These are phyloP conservation scores for Chaetomium fimeti DNA, from an alignment of 495 filamentous ascomycete species.

Conservation along the genomic window DNA sequence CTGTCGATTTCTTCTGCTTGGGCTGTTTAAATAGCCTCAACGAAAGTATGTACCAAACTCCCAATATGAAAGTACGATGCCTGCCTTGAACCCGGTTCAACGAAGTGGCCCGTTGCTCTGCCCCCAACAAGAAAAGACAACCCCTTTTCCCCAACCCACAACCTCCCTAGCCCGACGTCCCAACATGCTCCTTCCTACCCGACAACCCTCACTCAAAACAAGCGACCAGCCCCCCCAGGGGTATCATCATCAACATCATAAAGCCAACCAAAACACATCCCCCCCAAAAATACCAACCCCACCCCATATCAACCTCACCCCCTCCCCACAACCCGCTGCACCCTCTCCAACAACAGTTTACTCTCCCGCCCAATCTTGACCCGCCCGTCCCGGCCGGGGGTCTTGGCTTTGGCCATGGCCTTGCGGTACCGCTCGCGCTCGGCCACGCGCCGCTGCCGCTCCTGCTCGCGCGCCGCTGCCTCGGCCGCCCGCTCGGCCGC, in stretches of 20 bases:
- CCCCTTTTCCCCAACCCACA: too few relatives aligned
- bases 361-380: constrained; percentile 83
- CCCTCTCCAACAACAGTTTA: constrained; percentile 73
- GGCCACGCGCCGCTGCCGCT: constrained; percentile 55
- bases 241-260: too few relatives aligned
- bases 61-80: too few relatives aligned
- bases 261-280: neutral
- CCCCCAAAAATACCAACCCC: neutral
- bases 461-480: constrained; percentile 53
- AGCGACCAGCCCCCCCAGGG: too few relatives aligned
- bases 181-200: too few relatives aligned
- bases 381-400: constrained; percentile 73
- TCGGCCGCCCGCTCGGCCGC: constrained; percentile 60
- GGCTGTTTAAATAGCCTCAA: neutral
- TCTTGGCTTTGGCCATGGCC: constrained; percentile 73
- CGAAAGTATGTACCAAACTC: too few relatives aligned
- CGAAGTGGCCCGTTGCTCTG: too few relatives aligned
- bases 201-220: too few relatives aligned
- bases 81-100: too few relatives aligned
- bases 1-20: neutral
- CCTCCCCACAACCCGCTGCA: constrained; percentile 65
- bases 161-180: too few relatives aligned
- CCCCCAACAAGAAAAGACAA: too few relatives aligned
- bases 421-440: constrained; percentile 63
- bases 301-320: neutral